Evolutionary conservation across 768 basidiomycete genomes (phyloP), one percentile per base, ranked within the genome.

Genomic region (Suillus brevipes): DNA sequence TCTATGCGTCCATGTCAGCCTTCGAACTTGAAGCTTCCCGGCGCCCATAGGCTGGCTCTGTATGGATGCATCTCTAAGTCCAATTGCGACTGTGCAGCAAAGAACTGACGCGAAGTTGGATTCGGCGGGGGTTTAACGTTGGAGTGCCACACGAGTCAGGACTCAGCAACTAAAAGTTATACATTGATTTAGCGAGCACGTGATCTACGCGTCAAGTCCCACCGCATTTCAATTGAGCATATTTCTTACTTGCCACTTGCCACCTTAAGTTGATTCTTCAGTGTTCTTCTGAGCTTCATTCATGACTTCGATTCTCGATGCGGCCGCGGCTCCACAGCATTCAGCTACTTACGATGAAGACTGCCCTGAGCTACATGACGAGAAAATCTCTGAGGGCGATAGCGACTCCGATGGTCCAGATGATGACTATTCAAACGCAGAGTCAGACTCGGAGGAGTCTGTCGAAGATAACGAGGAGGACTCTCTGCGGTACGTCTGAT

Each of bases 1-100:
- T 47, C 45, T n/a, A 47, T 5, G n/a, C 16, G 42, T 42, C 42
- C 58, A 84, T 82, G 4, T 81, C 37, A 38, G 12, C 37, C 10
- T 38, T 38, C 10, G 12, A n/a, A n/a, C n/a, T n/a, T n/a, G n/a
- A 38, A 10, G 9, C 37, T 38, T 38, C 10, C 12, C 10, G 12
- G 37, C 37, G 37, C 37, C 37, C 10, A 12, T 2, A 12, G 37
- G 4, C 31, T 31, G 31, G 31, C 31, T 31, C 31, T 31, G 31
- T 31, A 31, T 31, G 31, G 31, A 31, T 31, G 31, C 4, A 4
- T 31, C 31, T 31, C 31, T 38, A 13, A 38, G 9, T 38, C 1
- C 12, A 12, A 38, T 12, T 38, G 37, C 37, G 37, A 12, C 37
- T 38, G 37, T 10, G 37, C 37, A 38, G 12, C 37, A 31, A 38